phyloP scores from a whole-genome alignment of 2,329 filamentous ascomycete genomes.

The Didymella pinodella region DNA sequence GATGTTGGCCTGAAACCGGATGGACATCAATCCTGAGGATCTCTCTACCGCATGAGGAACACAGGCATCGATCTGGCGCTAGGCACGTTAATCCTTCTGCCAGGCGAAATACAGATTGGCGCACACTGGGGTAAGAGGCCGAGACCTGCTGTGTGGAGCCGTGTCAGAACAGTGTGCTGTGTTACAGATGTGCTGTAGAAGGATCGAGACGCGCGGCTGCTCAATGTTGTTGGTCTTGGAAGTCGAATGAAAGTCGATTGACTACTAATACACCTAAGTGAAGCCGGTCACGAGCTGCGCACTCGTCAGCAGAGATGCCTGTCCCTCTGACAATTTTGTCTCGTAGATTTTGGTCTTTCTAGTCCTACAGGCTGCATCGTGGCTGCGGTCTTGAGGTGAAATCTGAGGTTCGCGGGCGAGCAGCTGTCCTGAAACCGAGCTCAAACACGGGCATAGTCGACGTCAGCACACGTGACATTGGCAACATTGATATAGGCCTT shows the following conservation, averaged over 20 bases:
- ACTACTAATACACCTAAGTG: neutral
- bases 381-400: neutral
- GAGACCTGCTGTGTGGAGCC: constrained; percentile 26
- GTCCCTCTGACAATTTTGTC: neutral
- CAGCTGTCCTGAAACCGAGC: constrained; percentile 13
- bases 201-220: constrained; percentile 25
- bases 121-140: constrained; percentile 19
- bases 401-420: neutral
- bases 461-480: constrained; percentile 6
- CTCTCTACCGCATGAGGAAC: constrained; percentile 31
- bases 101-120: constrained; percentile 24
- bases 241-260: neutral
- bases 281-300: neutral
- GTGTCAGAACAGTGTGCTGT: constrained; percentile 35
- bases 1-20: constrained; percentile 46
- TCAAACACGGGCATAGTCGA: constrained; percentile 9
- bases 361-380: neutral
- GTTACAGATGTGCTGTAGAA: constrained; percentile 31
- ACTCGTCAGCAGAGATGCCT: neutral
- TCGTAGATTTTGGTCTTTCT: too few relatives aligned
- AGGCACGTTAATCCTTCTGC: constrained; percentile 23
- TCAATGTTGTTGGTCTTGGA: neutral
- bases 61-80: constrained; percentile 20
- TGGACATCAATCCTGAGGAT: constrained; percentile 37
- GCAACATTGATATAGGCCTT: neutral